phyloP scores from a whole-genome alignment of 139 green algal genomes.

The Ulvella scutata region DNA sequence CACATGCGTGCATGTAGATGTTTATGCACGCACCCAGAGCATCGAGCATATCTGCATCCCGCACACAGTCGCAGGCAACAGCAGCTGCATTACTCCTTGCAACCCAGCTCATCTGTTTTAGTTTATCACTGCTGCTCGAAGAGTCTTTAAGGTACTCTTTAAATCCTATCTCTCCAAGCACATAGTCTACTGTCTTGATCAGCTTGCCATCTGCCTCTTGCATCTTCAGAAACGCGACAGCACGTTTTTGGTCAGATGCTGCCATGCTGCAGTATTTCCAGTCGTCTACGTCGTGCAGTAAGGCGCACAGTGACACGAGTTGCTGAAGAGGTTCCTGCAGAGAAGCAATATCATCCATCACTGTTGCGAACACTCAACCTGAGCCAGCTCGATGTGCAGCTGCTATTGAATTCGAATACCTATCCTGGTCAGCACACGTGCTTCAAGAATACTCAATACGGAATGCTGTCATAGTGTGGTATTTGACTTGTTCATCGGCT shows the following conservation, averaged over 20 bases:
- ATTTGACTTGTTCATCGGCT: background rate
- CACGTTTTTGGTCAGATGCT: background rate
- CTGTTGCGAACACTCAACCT: background rate
- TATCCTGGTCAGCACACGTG: background rate
- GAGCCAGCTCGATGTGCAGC: background rate
- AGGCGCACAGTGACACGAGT: background rate
- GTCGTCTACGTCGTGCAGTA: background rate
- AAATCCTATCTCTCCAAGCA: background rate
- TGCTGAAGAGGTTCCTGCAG: background rate
- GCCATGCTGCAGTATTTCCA: background rate
- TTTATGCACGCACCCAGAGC: background rate
- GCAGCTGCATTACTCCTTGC: background rate
- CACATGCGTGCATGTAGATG: background rate
- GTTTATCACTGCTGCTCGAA: background rate
- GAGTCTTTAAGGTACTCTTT: background rate
- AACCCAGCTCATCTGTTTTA: background rate
- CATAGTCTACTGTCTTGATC: background rate
- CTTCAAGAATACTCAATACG: background rate
- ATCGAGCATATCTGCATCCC: background rate
- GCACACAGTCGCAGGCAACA: background rate
- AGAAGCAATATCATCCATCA: background rate
- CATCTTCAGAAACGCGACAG: background rate
- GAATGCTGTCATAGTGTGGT: background rate
- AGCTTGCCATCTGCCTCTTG: background rate
- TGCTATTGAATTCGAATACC: background rate